Evolutionary conservation across 208 protist species (phyloP).

Genomic region (Naegleria fowleri): DNA sequence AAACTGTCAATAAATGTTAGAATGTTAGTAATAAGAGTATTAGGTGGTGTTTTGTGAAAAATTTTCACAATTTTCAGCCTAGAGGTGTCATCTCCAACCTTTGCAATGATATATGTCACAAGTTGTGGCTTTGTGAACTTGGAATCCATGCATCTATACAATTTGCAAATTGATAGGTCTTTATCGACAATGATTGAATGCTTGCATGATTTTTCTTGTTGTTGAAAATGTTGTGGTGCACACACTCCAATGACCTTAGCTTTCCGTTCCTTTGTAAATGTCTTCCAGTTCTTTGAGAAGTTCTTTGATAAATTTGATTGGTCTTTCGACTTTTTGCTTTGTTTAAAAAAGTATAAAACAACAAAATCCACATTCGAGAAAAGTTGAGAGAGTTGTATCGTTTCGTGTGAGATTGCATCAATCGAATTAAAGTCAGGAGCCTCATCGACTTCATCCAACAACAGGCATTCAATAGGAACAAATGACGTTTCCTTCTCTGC

Average conservation of each 20-base stretch:
- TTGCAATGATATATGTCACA: background rate
- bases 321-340: background rate
- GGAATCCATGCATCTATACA: background rate
- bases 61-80: background rate
- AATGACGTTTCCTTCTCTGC: background rate
- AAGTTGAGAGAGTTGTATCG: background rate
- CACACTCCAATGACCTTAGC: background rate
- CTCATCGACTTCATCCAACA: background rate
- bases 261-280: background rate
- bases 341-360: background rate
- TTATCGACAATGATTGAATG: background rate
- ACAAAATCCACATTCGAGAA: background rate
- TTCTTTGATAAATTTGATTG: background rate
- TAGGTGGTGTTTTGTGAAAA: background rate
- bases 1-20: background rate
- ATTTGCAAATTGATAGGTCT: background rate
- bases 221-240: background rate
- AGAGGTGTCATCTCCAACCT: background rate
- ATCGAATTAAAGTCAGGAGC: background rate
- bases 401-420: background rate
- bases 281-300: background rate
- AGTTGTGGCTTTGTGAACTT: background rate
- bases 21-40: background rate
- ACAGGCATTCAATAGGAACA: background rate
- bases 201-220: background rate